A percentile compares a stretch with the other conserved stretches of the same genome.
Evolutionary conservation across 768 basidiomycete species (phyloP).

Genomic region (Rossbeevera mucosa): DNA sequence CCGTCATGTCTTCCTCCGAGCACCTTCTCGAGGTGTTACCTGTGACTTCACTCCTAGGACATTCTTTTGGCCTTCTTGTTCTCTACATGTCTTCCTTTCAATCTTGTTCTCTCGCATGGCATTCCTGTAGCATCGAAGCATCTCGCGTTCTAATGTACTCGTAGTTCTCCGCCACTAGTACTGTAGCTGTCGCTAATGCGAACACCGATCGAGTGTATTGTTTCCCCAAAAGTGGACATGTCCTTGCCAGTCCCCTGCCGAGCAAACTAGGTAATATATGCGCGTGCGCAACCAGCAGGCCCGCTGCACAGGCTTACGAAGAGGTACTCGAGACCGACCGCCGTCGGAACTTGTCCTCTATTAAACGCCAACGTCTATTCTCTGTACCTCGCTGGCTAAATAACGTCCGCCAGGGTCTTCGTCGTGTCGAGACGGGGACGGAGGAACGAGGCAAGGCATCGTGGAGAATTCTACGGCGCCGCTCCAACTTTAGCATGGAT

Average conservation of each 20-base stretch:
- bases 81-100: neutral
- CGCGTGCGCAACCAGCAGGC: neutral
- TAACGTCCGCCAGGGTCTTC: conserved; percentile 20
- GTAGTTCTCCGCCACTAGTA: conserved; percentile 11
- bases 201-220: conserved; percentile 11
- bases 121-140: conserved; percentile 8
- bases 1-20: conserved; percentile 72
- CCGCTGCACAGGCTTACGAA: neutral
- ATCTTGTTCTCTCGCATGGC: conserved; percentile 4
- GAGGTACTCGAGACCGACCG: conserved; percentile 1
- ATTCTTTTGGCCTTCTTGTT: conserved; percentile 15
- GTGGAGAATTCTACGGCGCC: conserved; percentile 6
- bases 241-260: neutral
- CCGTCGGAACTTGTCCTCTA: conserved; percentile 23
- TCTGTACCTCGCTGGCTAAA: conserved; percentile 28
- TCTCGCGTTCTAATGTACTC: conserved; percentile 22
- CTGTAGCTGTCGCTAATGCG: conserved; percentile 14
- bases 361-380: conserved; percentile 26
- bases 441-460: conserved; percentile 7
- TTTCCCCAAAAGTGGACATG: neutral
- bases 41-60: conserved; percentile 31
- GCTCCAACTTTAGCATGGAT: conserved; percentile 21
- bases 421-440: conserved; percentile 4
- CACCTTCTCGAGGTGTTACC: conserved; percentile 76
- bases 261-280: conserved; percentile 1